phyloP scores from a whole-genome alignment of 1,284 basidiomycete species.

The Heliocybe sulcata region DNA sequence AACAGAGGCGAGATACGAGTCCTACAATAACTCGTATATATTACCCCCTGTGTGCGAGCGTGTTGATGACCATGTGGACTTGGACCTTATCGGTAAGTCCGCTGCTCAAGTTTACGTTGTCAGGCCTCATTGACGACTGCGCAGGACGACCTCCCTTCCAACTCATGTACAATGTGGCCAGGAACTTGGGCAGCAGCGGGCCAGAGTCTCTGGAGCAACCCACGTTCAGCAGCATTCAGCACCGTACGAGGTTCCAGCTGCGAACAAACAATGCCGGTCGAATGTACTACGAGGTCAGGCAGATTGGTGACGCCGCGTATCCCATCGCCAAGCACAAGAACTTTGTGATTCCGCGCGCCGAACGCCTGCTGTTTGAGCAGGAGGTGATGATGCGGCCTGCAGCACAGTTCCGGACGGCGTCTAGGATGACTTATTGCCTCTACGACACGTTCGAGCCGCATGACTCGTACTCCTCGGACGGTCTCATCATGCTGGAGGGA shows the following conservation, averaged over 20 bases:
- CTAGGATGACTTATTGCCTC: conserved; percentile 71
- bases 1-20: conserved; percentile 45
- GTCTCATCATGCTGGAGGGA: conserved; percentile 61
- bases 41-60: conserved; percentile 80
- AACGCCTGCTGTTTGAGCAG: conserved; percentile 76
- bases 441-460: conserved; percentile 56
- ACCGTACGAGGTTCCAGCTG: conserved; percentile 77
- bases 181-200: conserved; percentile 50
- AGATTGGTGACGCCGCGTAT: conserved; percentile 86
- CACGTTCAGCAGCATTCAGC: conserved; percentile 82
- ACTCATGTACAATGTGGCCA: conserved; percentile 74
- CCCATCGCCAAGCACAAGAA: conserved; percentile 58
- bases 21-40: conserved; percentile 61
- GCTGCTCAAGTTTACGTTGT: not conserved
- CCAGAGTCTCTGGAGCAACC: conserved; percentile 63
- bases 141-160: conserved; percentile 81
- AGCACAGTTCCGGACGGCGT: conserved; percentile 64
- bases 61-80: conserved; percentile 69
- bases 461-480: conserved; percentile 47
- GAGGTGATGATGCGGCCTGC: conserved; percentile 73
- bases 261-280: conserved; percentile 74
- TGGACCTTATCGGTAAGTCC: conserved; percentile 66
- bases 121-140: conserved; percentile 5
- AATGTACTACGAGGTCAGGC: conserved; percentile 85
- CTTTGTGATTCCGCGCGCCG: conserved; percentile 51